Evolutionary conservation across 768 basidiomycete genomes (phyloP).

Genomic region (Collybia sp.): DNA sequence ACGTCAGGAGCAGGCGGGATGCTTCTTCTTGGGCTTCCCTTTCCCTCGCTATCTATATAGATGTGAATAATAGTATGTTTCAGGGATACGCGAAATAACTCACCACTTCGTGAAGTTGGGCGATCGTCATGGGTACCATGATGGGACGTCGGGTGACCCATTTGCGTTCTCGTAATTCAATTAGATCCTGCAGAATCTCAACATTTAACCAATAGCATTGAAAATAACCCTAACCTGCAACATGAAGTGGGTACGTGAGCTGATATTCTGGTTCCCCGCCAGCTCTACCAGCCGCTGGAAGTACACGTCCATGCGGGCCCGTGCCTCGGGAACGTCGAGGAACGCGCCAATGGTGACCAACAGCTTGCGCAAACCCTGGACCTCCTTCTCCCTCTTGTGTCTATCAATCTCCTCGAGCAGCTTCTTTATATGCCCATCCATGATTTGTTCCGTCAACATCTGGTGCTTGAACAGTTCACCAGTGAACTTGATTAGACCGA

Average conservation of each 20-base stretch:
- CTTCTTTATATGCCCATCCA: constrained; percentile 98
- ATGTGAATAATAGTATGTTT: constrained; percentile 3
- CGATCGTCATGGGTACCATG: constrained; percentile 82
- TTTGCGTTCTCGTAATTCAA: constrained; percentile 80
- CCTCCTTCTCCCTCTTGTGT: constrained; percentile 90
- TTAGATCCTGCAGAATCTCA: constrained; percentile 61
- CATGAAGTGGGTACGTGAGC: constrained; percentile 92
- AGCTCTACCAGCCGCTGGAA: constrained; percentile 88
- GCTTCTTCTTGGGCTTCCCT: constrained; percentile 63
- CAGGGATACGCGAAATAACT: constrained; percentile 22
- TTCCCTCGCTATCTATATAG: constrained; percentile 71
- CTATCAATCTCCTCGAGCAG: constrained; percentile 89
- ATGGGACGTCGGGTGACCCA: constrained; percentile 74
- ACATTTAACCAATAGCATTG: constrained; percentile 1
- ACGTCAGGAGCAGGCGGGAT: constrained; percentile 52
- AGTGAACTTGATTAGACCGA: constrained; percentile 96
- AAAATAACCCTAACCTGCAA: constrained; percentile 61
- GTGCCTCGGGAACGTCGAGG: constrained; percentile 79
- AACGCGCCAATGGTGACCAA: constrained; percentile 81
- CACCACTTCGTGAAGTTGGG: constrained; percentile 84
- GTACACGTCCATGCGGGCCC: constrained; percentile 87
- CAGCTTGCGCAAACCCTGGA: constrained; percentile 93
- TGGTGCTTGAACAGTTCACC: constrained; percentile 99
- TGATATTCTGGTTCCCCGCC: constrained; percentile 66
- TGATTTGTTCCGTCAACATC: constrained; percentile 97